Evolutionary conservation across 2,329 filamentous ascomycete genomes (phyloP), one percentile per base, ranked within the genome.

Genomic region (Stenocarpella maydis): DNA sequence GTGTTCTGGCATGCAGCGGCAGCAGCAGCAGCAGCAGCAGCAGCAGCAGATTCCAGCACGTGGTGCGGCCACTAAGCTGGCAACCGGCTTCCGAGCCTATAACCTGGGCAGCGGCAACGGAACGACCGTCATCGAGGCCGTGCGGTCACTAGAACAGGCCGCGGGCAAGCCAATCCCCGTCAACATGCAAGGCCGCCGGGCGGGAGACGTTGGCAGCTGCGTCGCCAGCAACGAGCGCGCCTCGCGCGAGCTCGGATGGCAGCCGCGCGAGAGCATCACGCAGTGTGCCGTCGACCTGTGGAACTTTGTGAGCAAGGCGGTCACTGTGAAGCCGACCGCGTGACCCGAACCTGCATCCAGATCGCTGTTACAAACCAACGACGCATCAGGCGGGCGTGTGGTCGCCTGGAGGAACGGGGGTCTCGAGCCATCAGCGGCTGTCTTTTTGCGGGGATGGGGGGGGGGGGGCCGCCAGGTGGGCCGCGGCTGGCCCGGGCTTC

Each of bases 31-130:
- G n/a, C n/a, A n/a, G n/a, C n/a, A n/a, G 9, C 34, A 37, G 34
- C 34, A 37, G 34, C 6, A 17, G 17, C 24, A 14, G 53, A 39
- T 10, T 14, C 54, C 71, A 54, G 34, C 47, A 49, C 65, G 70
- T 71, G 61, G 37, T 31, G 60, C 67, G 71, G 71, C 68, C 69
- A 45, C 58, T 65, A 68, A 80, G 58, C 73, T 54, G 63, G 9
- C 69, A 50, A 75, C 80, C 26, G 80, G 76, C 0, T 84, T 82
- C 73, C 79, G 81, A 41, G 80, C 81, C 4, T 85, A 82, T 73
- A 85, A 84, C 70, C 76, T 85, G 6, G 83, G 83, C 4, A 82
- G 80, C 8, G 83, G 83, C n/a, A 80, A 76, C 39, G 83, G 82
- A 5, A 80, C 81, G 10, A 83, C 82, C 0, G 83, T 85, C 2